phyloP scores from a whole-genome alignment of 371 early-diverging fungal genomes.

The Apophysomyces ossiformis region DNA sequence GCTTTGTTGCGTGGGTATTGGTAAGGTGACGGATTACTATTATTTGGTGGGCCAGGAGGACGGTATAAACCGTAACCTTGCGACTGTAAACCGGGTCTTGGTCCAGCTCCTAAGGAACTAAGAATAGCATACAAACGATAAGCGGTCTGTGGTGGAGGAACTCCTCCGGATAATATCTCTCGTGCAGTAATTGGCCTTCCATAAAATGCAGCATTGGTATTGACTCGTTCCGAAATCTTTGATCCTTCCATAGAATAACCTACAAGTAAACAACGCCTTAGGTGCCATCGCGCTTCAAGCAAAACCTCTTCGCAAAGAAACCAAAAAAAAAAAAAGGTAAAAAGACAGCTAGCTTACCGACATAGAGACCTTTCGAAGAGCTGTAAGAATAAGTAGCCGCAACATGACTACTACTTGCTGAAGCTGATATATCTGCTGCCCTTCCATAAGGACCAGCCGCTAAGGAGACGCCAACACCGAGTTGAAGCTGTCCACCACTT shows the following conservation, averaged over 20 bases:
- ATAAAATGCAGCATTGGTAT: slow-evolving; percentile 43
- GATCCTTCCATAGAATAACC: slow-evolving; percentile 50
- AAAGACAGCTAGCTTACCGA: slow-evolving; percentile 19
- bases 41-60: too few relatives aligned
- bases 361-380: slow-evolving; percentile 41
- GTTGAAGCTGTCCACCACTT: slow-evolving; percentile 45
- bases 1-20: too few relatives aligned
- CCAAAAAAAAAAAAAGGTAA: not conserved
- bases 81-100: slow-evolving; percentile 25
- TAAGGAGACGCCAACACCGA: slow-evolving; percentile 40
- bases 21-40: too few relatives aligned
- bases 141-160: slow-evolving; percentile 32
- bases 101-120: slow-evolving; percentile 33
- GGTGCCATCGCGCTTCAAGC: not conserved
- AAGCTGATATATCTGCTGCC: slow-evolving; percentile 36
- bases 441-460: slow-evolving; percentile 45
- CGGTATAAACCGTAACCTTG: too few relatives aligned
- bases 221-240: slow-evolving; percentile 42
- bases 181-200: slow-evolving; percentile 37
- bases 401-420: slow-evolving; percentile 32
- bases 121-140: slow-evolving; percentile 34
- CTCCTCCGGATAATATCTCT: slow-evolving; percentile 38
- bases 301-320: not conserved
- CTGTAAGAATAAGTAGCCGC: slow-evolving; percentile 51
- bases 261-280: not conserved